These are phyloP conservation scores for Papiliotrema flavescens DNA, from an alignment of 1,284 basidiomycete genomes.

Conservation along the genomic window DNA sequence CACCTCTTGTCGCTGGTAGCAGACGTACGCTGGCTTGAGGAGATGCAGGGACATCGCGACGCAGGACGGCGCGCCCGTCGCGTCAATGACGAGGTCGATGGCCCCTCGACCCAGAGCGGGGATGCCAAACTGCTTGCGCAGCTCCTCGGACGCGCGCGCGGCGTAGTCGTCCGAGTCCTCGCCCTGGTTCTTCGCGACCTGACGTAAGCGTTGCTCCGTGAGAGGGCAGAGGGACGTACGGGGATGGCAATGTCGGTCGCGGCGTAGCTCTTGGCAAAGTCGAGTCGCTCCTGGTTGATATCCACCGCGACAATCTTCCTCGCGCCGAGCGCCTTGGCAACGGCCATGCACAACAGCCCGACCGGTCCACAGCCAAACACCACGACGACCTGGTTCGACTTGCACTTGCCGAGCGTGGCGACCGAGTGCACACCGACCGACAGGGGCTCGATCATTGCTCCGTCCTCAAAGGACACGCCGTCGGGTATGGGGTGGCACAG, in stretches of 20 bases:
- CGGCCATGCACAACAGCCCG: constrained; percentile 88
- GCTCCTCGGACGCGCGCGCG: constrained; percentile 48
- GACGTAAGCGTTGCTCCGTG: constrained; percentile 6
- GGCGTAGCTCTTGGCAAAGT: constrained; percentile 83
- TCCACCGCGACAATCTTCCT: constrained; percentile 75
- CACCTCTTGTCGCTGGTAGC: not conserved
- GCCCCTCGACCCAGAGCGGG: constrained; percentile 50
- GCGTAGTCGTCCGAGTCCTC: constrained; percentile 69
- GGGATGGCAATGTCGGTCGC: constrained; percentile 79
- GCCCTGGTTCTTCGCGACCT: constrained; percentile 54
- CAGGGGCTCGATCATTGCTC: constrained; percentile 79
- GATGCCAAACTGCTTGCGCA: constrained; percentile 50
- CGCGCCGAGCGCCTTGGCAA: constrained; percentile 84
- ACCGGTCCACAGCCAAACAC: constrained; percentile 87
- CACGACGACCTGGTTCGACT: constrained; percentile 65
- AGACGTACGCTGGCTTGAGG: constrained; percentile 59
- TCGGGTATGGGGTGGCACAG: constrained; percentile 43
- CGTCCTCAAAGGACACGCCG: constrained; percentile 51
- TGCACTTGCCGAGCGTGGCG: constrained; percentile 68
- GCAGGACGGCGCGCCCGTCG: constrained; percentile 61
- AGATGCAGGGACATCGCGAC: constrained; percentile 56
- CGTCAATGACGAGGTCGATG: constrained; percentile 60
- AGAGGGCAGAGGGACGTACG: constrained; percentile 24
- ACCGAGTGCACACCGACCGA: constrained; percentile 89
- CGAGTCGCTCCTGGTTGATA: constrained; percentile 73